These are phyloP conservation scores for Aspergillus melleus DNA, from an alignment of 2,329 filamentous ascomycete genomes.

Conservation along the genomic window DNA sequence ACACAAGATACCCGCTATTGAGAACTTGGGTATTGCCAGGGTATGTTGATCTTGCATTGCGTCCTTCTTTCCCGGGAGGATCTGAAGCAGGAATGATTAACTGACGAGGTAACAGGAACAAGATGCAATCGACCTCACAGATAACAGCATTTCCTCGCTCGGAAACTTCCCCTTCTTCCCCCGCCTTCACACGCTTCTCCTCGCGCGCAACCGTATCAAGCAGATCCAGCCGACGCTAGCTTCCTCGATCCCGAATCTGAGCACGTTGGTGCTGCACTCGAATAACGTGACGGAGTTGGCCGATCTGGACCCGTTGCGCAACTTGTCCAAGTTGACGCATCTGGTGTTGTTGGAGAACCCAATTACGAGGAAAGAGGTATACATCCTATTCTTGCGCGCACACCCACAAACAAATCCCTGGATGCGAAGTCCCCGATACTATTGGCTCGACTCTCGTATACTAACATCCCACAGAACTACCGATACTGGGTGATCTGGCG, in stretches of 20 bases:
- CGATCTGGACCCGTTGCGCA: slow-evolving; percentile 77
- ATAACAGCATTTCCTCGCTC: slow-evolving; percentile 90
- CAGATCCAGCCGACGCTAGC: slow-evolving; percentile 75
- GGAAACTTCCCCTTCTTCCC: slow-evolving; percentile 92
- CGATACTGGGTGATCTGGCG: slow-evolving; percentile 89
- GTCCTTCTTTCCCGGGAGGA: not conserved
- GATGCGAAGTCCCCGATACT: not conserved
- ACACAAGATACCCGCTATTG: slow-evolving; percentile 95
- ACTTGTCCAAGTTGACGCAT: slow-evolving; percentile 71
- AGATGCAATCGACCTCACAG: slow-evolving; percentile 96
- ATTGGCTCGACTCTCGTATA: not conserved
- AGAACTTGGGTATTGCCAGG: slow-evolving; percentile 93
- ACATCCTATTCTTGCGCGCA: slow-evolving; percentile 31
- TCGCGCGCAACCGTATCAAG: slow-evolving; percentile 84
- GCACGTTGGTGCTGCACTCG: slow-evolving; percentile 75
- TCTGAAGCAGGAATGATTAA: not conserved
- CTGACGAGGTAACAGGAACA: slow-evolving; percentile 64
- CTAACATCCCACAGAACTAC: slow-evolving; percentile 66
- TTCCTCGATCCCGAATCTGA: slow-evolving; percentile 76
- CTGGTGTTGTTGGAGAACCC: slow-evolving; percentile 84
- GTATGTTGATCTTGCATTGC: slow-evolving; percentile 54
- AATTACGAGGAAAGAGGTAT: slow-evolving; percentile 85
- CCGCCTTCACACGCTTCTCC: slow-evolving; percentile 80
- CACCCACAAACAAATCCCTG: too few relatives aligned
- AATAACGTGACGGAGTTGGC: slow-evolving; percentile 83